Base-by-base conservation (phyloP, 108 stramenopile species). In the Cylindrotheca closterium region DNA sequence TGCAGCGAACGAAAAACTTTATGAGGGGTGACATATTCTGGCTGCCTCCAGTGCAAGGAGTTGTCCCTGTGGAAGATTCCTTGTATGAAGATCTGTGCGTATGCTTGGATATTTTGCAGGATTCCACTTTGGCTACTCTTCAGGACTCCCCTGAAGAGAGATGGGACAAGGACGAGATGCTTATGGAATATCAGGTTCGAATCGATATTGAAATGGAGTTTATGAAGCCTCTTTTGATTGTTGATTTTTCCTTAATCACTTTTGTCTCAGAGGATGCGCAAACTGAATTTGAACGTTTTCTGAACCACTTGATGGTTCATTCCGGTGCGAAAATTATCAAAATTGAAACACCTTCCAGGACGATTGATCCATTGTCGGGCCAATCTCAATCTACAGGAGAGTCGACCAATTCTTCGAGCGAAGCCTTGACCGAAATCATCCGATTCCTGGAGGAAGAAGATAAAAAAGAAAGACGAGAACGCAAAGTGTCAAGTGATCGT, bases 11-110 rank as follows among this genome's bases (percentile, higher is more conserved):
- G 10, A 25, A 50, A 1, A 33, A 26, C 7, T 63, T 63, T 45
- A 17, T 28, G 31, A 46, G 63, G 18, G 74, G 68, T 0, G 15
- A 68, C 4, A 27, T 58, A 2, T 68, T 63, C 50, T 75, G 74
- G 74, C 50, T 75, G 26, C 74, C 74, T 10, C 46, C 63, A 4
- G 62, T 56, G 8, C 53, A 51, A 22, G 50, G 54, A 4, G 42
- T 64, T 2, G 24, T 26, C 3, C 60, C 67, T 19, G 51, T 52
- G 8, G 54, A 33, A 19, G 74, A 75, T 54, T 58, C 67, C 0
- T 15, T 75, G 24, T 75, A 68, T 21, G 67, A 29, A 22, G 74
- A 75, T 60, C 50, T 75, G 2, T 68, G 47, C 30, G 23, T 51
- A 12, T 58, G 56, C 30, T 27, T 45, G 21, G 56, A 68, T 33